phyloP scores from a whole-genome alignment of 2,329 filamentous ascomycete species.

The Fusarium sp. region DNA sequence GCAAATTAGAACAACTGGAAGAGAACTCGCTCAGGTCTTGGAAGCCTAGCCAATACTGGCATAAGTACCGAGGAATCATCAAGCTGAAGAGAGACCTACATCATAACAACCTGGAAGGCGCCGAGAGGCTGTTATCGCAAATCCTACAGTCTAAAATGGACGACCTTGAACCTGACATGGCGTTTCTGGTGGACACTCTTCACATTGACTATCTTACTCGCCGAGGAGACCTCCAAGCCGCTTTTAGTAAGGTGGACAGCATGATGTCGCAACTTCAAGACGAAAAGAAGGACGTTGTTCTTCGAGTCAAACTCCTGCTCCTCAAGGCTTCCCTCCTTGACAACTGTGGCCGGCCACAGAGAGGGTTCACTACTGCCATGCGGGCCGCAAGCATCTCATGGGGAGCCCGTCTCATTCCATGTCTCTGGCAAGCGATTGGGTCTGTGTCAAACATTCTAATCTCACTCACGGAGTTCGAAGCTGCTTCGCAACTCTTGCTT shows the following conservation, averaged over 20 bases:
- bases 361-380: constrained; percentile 81
- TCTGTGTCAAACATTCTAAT: constrained; percentile 76
- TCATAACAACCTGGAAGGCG: constrained; percentile 63
- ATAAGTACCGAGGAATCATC: constrained; percentile 74
- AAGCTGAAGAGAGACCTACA: constrained; percentile 73
- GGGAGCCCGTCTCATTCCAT: constrained; percentile 74
- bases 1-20: constrained; percentile 60
- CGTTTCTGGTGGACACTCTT: constrained; percentile 63
- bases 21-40: constrained; percentile 74
- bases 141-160: constrained; percentile 64
- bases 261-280: constrained; percentile 58
- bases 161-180: constrained; percentile 65
- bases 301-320: constrained; percentile 77
- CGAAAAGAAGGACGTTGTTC: constrained; percentile 66
- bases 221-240: constrained; percentile 60
- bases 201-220: constrained; percentile 65
- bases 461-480: constrained; percentile 76
- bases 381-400: constrained; percentile 80
- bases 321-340: constrained; percentile 79
- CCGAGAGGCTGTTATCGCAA: constrained; percentile 63
- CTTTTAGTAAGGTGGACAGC: constrained; percentile 61
- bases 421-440: constrained; percentile 79
- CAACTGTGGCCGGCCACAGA: constrained; percentile 74
- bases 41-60: constrained; percentile 81
- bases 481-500: constrained; percentile 72